These are phyloP conservation scores for Phytomonas serpens DNA, from an alignment of 208 protist species.

Conservation along the genomic window DNA sequence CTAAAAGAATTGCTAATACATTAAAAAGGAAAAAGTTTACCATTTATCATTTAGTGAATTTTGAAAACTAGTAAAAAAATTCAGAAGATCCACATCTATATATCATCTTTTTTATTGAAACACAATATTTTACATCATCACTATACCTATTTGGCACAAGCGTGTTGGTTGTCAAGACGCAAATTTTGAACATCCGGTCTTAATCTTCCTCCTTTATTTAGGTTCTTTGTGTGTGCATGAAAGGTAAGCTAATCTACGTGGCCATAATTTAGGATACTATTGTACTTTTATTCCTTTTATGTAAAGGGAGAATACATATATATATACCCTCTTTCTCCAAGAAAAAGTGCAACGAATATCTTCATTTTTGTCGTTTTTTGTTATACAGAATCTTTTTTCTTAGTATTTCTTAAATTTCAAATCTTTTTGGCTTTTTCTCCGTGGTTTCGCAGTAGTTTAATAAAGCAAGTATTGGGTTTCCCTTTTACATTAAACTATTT, in stretches of 20 bases:
- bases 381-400: constrained; percentile 16
- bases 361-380: constrained; percentile 6
- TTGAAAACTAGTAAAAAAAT: constrained; percentile 1
- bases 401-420: constrained; percentile 4
- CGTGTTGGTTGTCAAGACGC: not conserved
- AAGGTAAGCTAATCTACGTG: not conserved
- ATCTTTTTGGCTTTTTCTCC: not conserved
- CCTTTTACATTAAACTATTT: constrained; percentile 8
- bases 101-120: constrained; percentile 8
- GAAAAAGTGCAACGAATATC: constrained; percentile 3
- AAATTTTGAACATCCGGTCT: constrained; percentile 7
- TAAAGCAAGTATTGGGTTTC: not conserved
- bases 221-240: not conserved
- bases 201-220: constrained; percentile 16
- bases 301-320: constrained; percentile 7
- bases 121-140: not conserved
- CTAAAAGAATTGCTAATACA: constrained; percentile 4
- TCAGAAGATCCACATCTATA: not conserved
- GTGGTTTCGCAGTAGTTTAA: constrained; percentile 1
- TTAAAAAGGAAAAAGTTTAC: constrained; percentile 6
- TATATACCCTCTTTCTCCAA: constrained; percentile 4
- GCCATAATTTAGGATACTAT: not conserved
- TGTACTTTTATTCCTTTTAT: constrained; percentile 9
- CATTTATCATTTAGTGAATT: constrained; percentile 5
- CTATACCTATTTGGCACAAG: not conserved